These are phyloP conservation scores for Bipolaris zeicola DNA, from an alignment of 2,329 filamentous ascomycete species.

Conservation along the genomic window DNA sequence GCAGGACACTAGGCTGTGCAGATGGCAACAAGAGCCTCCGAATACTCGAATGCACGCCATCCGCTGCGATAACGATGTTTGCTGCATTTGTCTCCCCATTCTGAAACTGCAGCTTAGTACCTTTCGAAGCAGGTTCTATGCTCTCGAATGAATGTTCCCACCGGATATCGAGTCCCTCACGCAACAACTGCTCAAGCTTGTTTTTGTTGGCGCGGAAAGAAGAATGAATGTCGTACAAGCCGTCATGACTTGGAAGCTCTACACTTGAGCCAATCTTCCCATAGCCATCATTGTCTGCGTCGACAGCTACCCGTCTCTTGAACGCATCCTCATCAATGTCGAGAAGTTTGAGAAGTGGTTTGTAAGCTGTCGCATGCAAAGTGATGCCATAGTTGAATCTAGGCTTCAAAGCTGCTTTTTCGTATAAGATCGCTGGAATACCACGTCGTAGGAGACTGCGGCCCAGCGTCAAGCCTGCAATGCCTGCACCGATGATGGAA, in stretches of 20 bases:
- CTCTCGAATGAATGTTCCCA: constrained; percentile 37
- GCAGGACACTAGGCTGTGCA: constrained; percentile 39
- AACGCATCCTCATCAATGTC: constrained; percentile 42
- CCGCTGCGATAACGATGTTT: constrained; percentile 42
- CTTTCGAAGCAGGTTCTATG: constrained; percentile 10
- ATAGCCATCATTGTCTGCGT: constrained; percentile 31
- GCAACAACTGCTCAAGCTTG: constrained; percentile 44
- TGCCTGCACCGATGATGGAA: constrained; percentile 53
- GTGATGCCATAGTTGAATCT: constrained; percentile 50
- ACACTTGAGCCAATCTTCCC: constrained; percentile 23
- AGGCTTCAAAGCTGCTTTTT: constrained; percentile 32
- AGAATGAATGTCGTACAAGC: background rate
- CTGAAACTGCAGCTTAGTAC: constrained; percentile 8
- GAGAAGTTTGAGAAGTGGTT: constrained; percentile 40
- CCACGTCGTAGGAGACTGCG: constrained; percentile 42
- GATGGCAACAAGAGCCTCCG: constrained; percentile 34
- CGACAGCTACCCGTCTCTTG: constrained; percentile 39
- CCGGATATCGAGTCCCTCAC: constrained; percentile 45
- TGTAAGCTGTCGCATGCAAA: constrained; percentile 41
- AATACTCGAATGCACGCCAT: constrained; percentile 48
- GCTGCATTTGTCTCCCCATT: constrained; percentile 16
- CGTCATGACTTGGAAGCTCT: constrained; percentile 8
- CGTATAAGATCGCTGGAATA: constrained; percentile 43
- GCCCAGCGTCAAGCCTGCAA: constrained; percentile 52
- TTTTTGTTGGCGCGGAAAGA: constrained; percentile 46